Base-by-base conservation (phyloP, 2,329 filamentous ascomycete genomes). In the Amylocarpus encephaloides region DNA sequence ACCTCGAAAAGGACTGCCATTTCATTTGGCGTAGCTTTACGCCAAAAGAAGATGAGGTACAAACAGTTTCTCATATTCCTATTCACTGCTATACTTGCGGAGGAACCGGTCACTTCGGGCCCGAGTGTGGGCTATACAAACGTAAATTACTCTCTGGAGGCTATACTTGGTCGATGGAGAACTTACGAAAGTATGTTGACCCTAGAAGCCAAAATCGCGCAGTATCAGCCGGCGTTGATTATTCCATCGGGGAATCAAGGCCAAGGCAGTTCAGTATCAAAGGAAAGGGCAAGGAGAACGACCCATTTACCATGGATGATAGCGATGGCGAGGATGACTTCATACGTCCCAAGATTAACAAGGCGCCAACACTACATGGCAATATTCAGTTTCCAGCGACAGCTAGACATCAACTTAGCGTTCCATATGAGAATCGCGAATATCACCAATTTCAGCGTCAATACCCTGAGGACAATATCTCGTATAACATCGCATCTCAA, bases 1-100 rank as follows among this genome's bases (percentile, higher is more conserved):
- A 89, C 59, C 58, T 74, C 7, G 85, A 88, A 61, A 63, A 70
- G 11, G 67, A 75, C 2, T 88, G 85, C 63, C 73, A 77, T 47
- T 69, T 73, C 43, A 68, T 83, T 19, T 88, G 82, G 82, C 72
- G 76, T 50, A 79, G 73, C 15, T 83, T 76, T 62, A 64, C 68
- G 11, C 71, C 71, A 2, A 64, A 68, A 12, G 59, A 67, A 9
- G 61, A 67, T 13, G 65, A 66, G 12, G 67, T 73, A 43, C 70
- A 68, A 50, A 79, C 72, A 52, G 78, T 83, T 35, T 67, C 67
- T 43, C 64, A 66, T 29, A 71, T 85, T 16, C 71, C 72, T 0
- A 66, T 72, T 1, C 76, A 71, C 47, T 85, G 82, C 65, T 80
- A 79, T 51, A 64, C 63, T 33, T 85, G 82, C 59, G 81, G 79